A percentile compares a stretch with the other conserved stretches of the same genome.
Evolutionary conservation across 768 basidiomycete genomes (phyloP).

Genomic region (Podaxis carcinomalis): DNA sequence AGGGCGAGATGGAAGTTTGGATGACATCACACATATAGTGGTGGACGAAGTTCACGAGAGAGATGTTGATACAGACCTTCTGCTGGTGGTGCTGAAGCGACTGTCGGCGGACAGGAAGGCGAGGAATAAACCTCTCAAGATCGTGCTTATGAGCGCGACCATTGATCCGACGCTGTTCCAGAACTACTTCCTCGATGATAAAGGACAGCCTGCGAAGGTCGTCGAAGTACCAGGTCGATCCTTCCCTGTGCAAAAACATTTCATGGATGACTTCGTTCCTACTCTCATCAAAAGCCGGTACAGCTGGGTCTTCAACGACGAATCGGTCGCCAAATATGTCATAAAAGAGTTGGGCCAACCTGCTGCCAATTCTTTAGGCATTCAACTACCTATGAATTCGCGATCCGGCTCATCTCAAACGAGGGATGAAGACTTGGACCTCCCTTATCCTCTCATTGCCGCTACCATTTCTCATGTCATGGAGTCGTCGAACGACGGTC

Average conservation of each 20-base stretch:
- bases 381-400: slow-evolving; percentile 17
- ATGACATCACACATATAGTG: slow-evolving; percentile 82
- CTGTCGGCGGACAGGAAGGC: slow-evolving; percentile 70
- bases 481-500: slow-evolving; percentile 69
- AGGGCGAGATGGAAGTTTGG: slow-evolving; percentile 43
- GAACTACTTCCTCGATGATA: slow-evolving; percentile 71
- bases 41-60: slow-evolving; percentile 98
- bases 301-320: slow-evolving; percentile 68
- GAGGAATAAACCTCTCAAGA: slow-evolving; percentile 69
- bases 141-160: slow-evolving; percentile 94
- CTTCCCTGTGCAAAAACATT: slow-evolving; percentile 80
- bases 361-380: slow-evolving; percentile 22
- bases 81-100: slow-evolving; percentile 86
- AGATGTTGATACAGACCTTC: slow-evolving; percentile 87
- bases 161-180: slow-evolving; percentile 90
- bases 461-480: slow-evolving; percentile 79
- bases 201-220: slow-evolving; percentile 57
- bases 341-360: slow-evolving; percentile 54
- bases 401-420: neutral
- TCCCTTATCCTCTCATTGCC: slow-evolving; percentile 79
- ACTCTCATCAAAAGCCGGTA: slow-evolving; percentile 39
- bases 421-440: slow-evolving; percentile 56
- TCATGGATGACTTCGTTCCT: slow-evolving; percentile 73
- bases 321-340: slow-evolving; percentile 68
- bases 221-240: slow-evolving; percentile 88